phyloP scores from a whole-genome alignment of 2,329 filamentous ascomycete species.

The Pyrenochaeta sp. region DNA sequence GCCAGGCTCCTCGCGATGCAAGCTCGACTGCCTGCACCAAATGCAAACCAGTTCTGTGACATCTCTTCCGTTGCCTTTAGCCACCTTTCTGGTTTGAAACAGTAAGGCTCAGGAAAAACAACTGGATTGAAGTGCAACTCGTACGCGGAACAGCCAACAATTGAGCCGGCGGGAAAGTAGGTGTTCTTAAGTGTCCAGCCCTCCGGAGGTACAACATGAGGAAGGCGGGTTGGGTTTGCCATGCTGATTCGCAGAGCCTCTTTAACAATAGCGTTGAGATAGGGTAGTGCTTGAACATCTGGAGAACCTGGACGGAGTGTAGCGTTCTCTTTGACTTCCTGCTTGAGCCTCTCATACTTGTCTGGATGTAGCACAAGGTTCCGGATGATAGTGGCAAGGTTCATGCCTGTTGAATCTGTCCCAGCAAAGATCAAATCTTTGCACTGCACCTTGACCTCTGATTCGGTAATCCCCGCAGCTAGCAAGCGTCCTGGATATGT shows the following conservation, averaged over 20 bases:
- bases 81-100: slow-evolving; percentile 47
- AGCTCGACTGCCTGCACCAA: slow-evolving; percentile 40
- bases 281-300: slow-evolving; percentile 47
- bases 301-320: slow-evolving; percentile 13
- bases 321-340: slow-evolving; percentile 27
- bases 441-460: slow-evolving; percentile 60
- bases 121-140: slow-evolving; percentile 34
- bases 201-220: slow-evolving; percentile 35
- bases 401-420: slow-evolving; percentile 41
- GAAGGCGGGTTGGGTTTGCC: slow-evolving; percentile 43
- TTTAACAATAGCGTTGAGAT: slow-evolving; percentile 57
- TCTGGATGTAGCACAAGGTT: slow-evolving; percentile 26
- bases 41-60: slow-evolving; percentile 46
- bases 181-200: slow-evolving; percentile 38
- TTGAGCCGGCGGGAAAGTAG: slow-evolving; percentile 31
- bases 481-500: slow-evolving; percentile 61
- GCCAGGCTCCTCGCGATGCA: slow-evolving; percentile 45
- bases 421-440: slow-evolving; percentile 58
- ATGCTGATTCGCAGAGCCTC: slow-evolving; percentile 57
- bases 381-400: slow-evolving; percentile 33
- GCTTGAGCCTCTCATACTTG: slow-evolving; percentile 26
- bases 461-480: slow-evolving; percentile 52
- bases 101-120: slow-evolving; percentile 24
- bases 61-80: slow-evolving; percentile 31
- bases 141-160: slow-evolving; percentile 41